Evolutionary conservation across 192 early-diverging fungal genomes (phyloP).

Genomic region (Phycomyces blakesleeanus): DNA sequence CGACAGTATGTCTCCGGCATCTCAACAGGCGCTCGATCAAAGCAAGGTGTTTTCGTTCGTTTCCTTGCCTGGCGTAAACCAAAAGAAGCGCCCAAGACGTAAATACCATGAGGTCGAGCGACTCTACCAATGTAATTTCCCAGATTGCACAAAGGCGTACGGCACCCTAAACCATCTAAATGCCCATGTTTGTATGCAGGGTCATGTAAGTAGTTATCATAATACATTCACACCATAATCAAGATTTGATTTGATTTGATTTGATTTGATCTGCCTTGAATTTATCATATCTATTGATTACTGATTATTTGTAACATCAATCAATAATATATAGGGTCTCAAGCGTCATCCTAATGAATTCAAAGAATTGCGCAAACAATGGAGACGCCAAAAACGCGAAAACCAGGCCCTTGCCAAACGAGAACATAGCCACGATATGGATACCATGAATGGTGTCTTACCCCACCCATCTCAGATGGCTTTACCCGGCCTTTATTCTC

Average conservation of each 20-base stretch:
- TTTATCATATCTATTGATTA: too few species aligned
- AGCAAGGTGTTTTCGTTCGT: conserved; percentile 46
- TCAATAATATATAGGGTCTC: not conserved
- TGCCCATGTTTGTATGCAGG: conserved; percentile 57
- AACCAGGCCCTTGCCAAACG: not conserved
- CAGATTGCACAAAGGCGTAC: conserved; percentile 54
- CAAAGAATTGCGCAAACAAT: conserved; percentile 49
- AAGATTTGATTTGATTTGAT: too few species aligned
- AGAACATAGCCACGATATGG: not conserved
- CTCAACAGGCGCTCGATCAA: conserved; percentile 2
- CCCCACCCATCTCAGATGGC: not conserved
- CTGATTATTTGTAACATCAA: too few species aligned
- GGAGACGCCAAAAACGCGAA: conserved; percentile 45
- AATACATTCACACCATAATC: too few species aligned
- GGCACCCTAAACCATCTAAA: conserved; percentile 62
- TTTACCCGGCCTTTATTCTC: not conserved
- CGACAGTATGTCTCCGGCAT: conserved; percentile 5
- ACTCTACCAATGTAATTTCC: conserved; percentile 51
- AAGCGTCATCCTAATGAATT: conserved; percentile 38
- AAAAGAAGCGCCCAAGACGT: conserved; percentile 54
- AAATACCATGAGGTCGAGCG: conserved; percentile 61
- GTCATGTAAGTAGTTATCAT: conserved; percentile 48
- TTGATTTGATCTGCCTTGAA: not conserved
- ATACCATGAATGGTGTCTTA: not conserved
- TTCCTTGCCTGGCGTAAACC: conserved; percentile 42